Conservation (phyloP, 768 basidiomycete genomes). For the Pisolithus sp. region DNA sequence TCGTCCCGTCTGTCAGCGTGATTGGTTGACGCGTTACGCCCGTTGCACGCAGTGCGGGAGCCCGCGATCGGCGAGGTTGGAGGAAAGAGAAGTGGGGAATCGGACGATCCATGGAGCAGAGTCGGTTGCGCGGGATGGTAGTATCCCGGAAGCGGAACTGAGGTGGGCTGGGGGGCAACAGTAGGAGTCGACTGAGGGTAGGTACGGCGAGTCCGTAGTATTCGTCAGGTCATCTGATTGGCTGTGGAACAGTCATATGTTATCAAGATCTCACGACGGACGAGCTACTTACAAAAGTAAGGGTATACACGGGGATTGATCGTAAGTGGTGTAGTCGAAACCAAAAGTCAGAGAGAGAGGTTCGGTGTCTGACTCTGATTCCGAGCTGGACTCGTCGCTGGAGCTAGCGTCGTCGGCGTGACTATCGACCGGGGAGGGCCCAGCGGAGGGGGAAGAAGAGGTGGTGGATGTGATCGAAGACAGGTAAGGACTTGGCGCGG, state of each 20-base stretch:
- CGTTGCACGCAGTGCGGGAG: constrained; percentile 10
- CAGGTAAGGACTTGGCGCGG: constrained; percentile 13
- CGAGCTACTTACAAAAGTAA: constrained; percentile 20
- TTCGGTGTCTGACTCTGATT: constrained; percentile 28
- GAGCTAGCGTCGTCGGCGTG: constrained; percentile 2
- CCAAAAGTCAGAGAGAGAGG: constrained; percentile 12
- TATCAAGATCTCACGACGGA: neutral
- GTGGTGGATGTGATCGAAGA: constrained; percentile 26
- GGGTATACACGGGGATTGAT: constrained; percentile 7
- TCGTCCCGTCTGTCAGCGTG: constrained; percentile 3
- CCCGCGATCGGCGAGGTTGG: constrained; percentile 1
- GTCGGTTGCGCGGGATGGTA: neutral
- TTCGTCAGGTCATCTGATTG: constrained; percentile 7
- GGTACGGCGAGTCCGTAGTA: constrained; percentile 5
- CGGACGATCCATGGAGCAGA: neutral
- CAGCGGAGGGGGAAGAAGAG: constrained; percentile 17
- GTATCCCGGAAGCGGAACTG: neutral
- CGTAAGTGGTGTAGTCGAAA: constrained; percentile 7
- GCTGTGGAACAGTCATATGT: constrained; percentile 15
- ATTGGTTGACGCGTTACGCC: constrained; percentile 5
- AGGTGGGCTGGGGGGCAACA: constrained; percentile 3
- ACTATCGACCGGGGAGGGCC: constrained; percentile 4
- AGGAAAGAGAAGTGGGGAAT: neutral
- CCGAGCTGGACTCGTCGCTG: constrained; percentile 14
- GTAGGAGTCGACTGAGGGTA: constrained; percentile 7